Evolutionary conservation across 495 filamentous ascomycete species (phyloP), one percentile per base, ranked within the genome.

Genomic region (Aspergillus cavernicola): DNA sequence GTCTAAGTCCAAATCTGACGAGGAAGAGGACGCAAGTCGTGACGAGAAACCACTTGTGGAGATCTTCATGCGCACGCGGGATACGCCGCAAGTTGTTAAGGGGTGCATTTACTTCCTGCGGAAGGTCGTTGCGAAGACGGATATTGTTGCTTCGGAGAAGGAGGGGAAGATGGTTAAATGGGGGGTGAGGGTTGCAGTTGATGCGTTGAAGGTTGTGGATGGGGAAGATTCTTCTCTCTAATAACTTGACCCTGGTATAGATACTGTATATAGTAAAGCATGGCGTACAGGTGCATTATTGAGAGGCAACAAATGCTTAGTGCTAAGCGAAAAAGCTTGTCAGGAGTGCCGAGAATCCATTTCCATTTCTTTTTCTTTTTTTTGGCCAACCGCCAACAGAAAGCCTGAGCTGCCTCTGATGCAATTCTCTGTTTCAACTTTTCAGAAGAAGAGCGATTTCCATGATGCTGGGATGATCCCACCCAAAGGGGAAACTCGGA

Each of bases 91-190:
- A 38, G 72, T 95, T 45, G 82, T 80, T 1, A 80, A 78, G 54
- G 87, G 88, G 3, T 58, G 96, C 52, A 85, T 85, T 37, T 91
- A 82, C 62, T 95, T 97, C 64, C 51, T 96, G 22, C 81, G 79
- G 61, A 92, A 85, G 66, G 80, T 86, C 19, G 82, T 96, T 5
- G 76, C 82, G 19, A 89, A 84, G 61, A 86, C 84, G 0, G 85
- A 92, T 59, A 73, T 96, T 59, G 81, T 83, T 9, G 80, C 80
- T 60, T 70, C 74, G 33, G 80, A 88, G 52, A 83, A 78, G 54
- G 81, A 80, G 52, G 70, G 67, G 11, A 73, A 70, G 41, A 18
- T 73, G 31, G 75, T 95, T 13, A 81, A 73, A 66, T 88, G 85
- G 83, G 87, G 81, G 8, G 92, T 87, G 70, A 78, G 78, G 57